Percentiles rank a stretch among this genome's conserved stretches.
Conservation (phyloP, 1,284 basidiomycete genomes). For the Quambalaria eucalypti region DNA sequence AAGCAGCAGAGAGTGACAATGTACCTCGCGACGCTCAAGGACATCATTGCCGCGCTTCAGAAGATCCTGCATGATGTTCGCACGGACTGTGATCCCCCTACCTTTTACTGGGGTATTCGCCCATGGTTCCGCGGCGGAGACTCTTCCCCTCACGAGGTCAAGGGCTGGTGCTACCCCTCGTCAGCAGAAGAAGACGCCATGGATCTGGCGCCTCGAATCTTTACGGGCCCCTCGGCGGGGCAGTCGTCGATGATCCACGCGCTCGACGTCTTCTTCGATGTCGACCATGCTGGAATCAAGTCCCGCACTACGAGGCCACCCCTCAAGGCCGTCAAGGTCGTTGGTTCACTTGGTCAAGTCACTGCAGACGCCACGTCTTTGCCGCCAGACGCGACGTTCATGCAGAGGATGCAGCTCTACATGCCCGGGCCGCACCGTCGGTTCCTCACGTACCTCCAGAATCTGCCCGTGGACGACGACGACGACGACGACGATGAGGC, state of each 20-base stretch:
- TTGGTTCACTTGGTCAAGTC: constrained; percentile 2
- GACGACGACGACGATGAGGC: constrained; percentile 3
- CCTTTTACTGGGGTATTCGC: constrained; percentile 75
- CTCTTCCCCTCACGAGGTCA: constrained; percentile 48
- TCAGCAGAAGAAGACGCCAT: constrained; percentile 55
- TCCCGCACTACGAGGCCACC: constrained; percentile 12
- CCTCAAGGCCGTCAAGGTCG: not conserved
- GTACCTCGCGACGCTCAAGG: constrained; percentile 62
- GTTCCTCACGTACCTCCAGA: constrained; percentile 69
- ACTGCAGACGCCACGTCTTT: constrained; percentile 17
- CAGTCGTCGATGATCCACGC: constrained; percentile 83
- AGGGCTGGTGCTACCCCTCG: constrained; percentile 62
- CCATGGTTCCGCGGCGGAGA: constrained; percentile 88
- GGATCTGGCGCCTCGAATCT: constrained; percentile 52
- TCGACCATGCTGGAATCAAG: constrained; percentile 55
- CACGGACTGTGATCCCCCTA: constrained; percentile 64
- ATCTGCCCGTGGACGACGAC: not conserved
- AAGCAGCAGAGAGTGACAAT: constrained; percentile 42
- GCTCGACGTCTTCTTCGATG: constrained; percentile 77
- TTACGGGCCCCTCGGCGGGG: constrained; percentile 80
- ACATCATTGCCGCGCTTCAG: constrained; percentile 55
- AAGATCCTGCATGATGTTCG: constrained; percentile 51
- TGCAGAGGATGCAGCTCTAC: constrained; percentile 29
- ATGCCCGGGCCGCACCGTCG: constrained; percentile 58
- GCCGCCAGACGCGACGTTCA: constrained; percentile 32